Evolutionary conservation across 257 asterid species (phyloP).

Genomic region (Henckelia pumila): DNA sequence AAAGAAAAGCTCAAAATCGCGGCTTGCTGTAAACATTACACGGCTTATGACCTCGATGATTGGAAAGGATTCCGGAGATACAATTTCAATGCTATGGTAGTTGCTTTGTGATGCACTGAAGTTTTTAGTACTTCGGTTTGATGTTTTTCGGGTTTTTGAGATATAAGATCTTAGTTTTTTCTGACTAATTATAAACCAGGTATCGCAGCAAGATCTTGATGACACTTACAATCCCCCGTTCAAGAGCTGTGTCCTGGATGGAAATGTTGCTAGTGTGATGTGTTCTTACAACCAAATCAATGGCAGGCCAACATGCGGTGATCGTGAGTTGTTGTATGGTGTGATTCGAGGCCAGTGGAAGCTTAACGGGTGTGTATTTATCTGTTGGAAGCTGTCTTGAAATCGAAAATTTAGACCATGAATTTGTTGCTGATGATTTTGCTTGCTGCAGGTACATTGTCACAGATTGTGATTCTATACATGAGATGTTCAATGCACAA

Average conservation of each 20-base stretch:
- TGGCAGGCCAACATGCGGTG: constrained; percentile 90
- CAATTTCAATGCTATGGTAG: constrained; percentile 27
- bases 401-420: background rate
- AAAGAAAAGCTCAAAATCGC: constrained; percentile 54
- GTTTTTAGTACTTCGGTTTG: background rate
- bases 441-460: constrained; percentile 66
- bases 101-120: background rate
- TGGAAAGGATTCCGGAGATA: constrained; percentile 70
- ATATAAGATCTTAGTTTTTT: background rate
- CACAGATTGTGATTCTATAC: constrained; percentile 83
- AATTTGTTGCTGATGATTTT: background rate
- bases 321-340: constrained; percentile 62
- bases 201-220: constrained; percentile 87
- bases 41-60: constrained; percentile 73
- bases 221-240: constrained; percentile 94
- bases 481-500: constrained; percentile 61
- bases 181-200: constrained; percentile 38
- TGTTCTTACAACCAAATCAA: constrained; percentile 91
- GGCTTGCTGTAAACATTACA: constrained; percentile 72
- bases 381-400: background rate
- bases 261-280: constrained; percentile 97
- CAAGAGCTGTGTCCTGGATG: constrained; percentile 88
- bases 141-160: background rate
- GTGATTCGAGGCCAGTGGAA: constrained; percentile 88
- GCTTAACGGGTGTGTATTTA: constrained; percentile 57